phyloP scores from a whole-genome alignment of 2,329 filamentous ascomycete genomes.

The Colletotrichum sp. region DNA sequence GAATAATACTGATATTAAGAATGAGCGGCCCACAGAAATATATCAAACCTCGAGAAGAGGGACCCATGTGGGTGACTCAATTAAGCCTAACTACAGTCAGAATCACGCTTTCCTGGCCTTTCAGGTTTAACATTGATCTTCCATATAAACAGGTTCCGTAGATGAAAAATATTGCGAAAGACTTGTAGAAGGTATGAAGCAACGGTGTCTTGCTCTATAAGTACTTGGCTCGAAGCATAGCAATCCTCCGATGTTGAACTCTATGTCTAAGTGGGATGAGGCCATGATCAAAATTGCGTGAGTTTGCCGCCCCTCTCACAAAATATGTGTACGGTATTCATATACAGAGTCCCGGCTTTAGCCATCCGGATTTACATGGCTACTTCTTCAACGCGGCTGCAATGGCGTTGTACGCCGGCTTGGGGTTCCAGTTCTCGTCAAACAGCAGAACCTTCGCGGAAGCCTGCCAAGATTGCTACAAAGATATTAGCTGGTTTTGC shows the following conservation, averaged over 20 bases:
- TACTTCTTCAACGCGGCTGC: conserved; percentile 32
- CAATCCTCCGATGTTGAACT: not conserved
- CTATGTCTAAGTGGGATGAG: not conserved
- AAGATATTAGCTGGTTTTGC: not conserved
- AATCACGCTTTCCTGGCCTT: not conserved
- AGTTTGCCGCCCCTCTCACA: not conserved
- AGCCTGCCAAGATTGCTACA: conserved; percentile 55
- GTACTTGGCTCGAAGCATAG: not conserved
- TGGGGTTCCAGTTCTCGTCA: conserved; percentile 54
- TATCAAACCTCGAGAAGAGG: not conserved
- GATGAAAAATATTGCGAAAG: not conserved
- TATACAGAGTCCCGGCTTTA: not conserved
- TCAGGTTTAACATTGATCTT: not conserved
- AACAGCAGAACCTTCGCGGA: conserved; percentile 56
- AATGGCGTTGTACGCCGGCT: conserved; percentile 55
- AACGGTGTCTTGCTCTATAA: not conserved
- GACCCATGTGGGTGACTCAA: not conserved
- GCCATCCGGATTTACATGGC: not conserved
- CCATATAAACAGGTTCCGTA: rapidly evolving
- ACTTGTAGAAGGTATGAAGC: not conserved
- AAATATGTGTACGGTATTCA: not conserved
- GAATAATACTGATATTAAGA: not conserved
- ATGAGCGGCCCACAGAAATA: not conserved
- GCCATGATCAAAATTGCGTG: not conserved
- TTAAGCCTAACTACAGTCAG: not conserved